These are phyloP conservation scores for Xylaria curta DNA, from an alignment of 495 filamentous ascomycete genomes.

Conservation along the genomic window DNA sequence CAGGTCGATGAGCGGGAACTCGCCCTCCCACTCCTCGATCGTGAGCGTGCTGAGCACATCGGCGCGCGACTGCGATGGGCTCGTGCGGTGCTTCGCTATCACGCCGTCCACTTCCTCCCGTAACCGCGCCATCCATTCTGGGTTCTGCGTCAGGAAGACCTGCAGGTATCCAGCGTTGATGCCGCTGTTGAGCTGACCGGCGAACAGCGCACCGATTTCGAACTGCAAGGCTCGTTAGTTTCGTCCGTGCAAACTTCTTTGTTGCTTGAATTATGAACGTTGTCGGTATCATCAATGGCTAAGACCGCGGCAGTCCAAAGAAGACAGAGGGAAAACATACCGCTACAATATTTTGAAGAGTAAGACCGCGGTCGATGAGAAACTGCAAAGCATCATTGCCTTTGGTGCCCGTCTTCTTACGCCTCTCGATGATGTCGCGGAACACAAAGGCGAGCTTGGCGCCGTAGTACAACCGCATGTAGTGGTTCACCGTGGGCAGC, in stretches of 20 bases:
- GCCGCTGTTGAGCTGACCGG: constrained; percentile 50
- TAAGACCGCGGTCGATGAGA: constrained; percentile 49
- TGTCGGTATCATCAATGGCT: background rate
- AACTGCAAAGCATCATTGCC: constrained; percentile 55
- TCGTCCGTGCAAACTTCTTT: background rate
- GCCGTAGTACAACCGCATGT: constrained; percentile 43
- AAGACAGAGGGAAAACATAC: constrained; percentile 22
- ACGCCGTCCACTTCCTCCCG: constrained; percentile 49
- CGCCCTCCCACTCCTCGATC: constrained; percentile 52
- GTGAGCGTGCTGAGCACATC: constrained; percentile 48
- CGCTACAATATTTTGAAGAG: constrained; percentile 41
- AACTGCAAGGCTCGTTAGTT: constrained; percentile 36
- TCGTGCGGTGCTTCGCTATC: constrained; percentile 43
- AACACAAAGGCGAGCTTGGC: constrained; percentile 49
- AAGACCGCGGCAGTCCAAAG: background rate
- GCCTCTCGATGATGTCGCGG: constrained; percentile 44
- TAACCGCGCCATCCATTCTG: constrained; percentile 47
- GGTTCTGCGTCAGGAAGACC: constrained; percentile 45
- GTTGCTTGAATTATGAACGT: background rate
- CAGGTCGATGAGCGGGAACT: constrained; percentile 54
- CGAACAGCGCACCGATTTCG: constrained; percentile 46
- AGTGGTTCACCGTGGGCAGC: constrained; percentile 39
- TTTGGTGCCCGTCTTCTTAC: constrained; percentile 44
- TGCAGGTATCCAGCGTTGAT: constrained; percentile 52
- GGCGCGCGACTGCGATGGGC: constrained; percentile 39